Conservation (phyloP, 2,329 filamentous ascomycete species). For the Colletotrichum sp. region DNA sequence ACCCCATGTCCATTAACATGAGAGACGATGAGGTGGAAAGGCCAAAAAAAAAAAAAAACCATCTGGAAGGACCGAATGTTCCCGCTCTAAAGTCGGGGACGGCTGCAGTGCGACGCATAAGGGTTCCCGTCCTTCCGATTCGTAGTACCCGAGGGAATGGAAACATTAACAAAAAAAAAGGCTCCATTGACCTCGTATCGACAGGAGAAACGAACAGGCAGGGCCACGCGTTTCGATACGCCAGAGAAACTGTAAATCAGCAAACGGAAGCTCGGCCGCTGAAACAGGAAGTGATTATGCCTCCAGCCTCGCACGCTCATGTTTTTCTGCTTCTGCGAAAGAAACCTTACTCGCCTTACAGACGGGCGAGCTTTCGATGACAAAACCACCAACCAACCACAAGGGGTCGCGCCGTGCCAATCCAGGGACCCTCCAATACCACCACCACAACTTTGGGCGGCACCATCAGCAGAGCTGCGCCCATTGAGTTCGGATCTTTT, state of each 20-base stretch:
- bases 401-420: not conserved
- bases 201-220: not conserved
- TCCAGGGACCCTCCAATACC: not conserved
- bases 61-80: not conserved
- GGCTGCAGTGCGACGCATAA: not conserved
- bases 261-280: not conserved
- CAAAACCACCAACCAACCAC: not conserved
- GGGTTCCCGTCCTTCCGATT: not conserved
- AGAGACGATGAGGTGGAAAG: not conserved
- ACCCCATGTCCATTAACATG: not conserved
- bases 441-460: not conserved
- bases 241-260: constrained; percentile 6
- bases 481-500: not conserved
- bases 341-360: not conserved
- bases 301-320: not conserved
- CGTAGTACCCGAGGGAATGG: not conserved
- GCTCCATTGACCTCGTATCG: not conserved
- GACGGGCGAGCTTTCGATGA: not conserved
- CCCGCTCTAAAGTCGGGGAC: not conserved
- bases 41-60: not conserved
- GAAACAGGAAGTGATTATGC: not conserved
- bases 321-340: not conserved
- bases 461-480: not conserved
- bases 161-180: not conserved
- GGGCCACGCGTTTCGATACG: not conserved